phyloP scores from a whole-genome alignment of 805 yeast genomes.

The Danielia reshetovae region DNA sequence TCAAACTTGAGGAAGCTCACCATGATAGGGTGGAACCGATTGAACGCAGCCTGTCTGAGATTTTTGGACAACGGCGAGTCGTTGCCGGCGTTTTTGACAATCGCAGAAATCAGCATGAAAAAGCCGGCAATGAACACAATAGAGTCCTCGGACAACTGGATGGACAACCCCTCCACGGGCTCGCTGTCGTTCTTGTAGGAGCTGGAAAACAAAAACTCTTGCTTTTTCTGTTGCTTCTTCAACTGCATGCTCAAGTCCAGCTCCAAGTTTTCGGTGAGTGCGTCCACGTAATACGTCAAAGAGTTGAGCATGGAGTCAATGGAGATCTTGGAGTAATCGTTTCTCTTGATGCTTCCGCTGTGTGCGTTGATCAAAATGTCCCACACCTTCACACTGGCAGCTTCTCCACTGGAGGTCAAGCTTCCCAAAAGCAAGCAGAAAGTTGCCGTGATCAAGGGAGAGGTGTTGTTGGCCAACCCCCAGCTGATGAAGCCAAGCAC shows the following conservation, averaged over 20 bases:
- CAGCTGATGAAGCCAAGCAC: conserved; percentile 80
- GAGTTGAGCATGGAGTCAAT: conserved; percentile 55
- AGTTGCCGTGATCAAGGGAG: conserved; percentile 77
- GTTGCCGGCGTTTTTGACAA: conserved; percentile 26
- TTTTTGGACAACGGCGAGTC: conserved; percentile 23
- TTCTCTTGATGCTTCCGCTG: conserved; percentile 26
- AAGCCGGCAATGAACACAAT: conserved; percentile 70
- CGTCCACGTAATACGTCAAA: conserved; percentile 49
- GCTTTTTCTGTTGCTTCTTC: conserved; percentile 30
- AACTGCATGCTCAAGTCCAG: conserved; percentile 28
- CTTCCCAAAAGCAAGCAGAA: conserved; percentile 78
- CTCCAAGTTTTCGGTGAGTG: conserved; percentile 38
- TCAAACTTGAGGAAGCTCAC: conserved; percentile 37
- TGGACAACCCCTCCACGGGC: conserved; percentile 25
- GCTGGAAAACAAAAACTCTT: conserved; percentile 23
- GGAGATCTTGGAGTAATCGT: conserved; percentile 45
- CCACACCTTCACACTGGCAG: conserved; percentile 43
- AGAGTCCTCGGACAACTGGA: conserved; percentile 76
- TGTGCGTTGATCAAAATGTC: conserved; percentile 32
- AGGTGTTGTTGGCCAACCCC: conserved; percentile 76
- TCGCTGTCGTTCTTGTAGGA: conserved; percentile 15
- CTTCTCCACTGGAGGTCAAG: conserved; percentile 56
- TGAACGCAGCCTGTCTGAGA: conserved; percentile 22
- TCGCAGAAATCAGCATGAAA: conserved; percentile 52
- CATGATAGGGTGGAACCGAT: conserved; percentile 32